phyloP scores from a whole-genome alignment of 2,329 filamentous ascomycete genomes.

The Beauveria sp. region DNA sequence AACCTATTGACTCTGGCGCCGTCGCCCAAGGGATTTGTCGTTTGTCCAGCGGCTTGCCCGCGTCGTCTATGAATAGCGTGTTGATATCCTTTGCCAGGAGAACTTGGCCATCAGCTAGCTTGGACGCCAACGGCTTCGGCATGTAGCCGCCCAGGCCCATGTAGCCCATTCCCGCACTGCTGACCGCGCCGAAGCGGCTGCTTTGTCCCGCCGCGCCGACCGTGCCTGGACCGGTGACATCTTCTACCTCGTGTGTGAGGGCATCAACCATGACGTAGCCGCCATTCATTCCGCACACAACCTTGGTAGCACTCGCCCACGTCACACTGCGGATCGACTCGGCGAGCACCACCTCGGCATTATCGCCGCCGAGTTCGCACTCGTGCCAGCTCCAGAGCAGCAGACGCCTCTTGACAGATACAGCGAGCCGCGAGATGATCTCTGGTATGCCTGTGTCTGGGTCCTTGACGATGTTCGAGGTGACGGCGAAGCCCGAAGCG shows the following conservation, averaged over 20 bases:
- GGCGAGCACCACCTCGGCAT: slow-evolving; percentile 68
- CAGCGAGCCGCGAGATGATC: slow-evolving; percentile 84
- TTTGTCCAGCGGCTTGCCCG: slow-evolving; percentile 74
- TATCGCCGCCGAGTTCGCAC: slow-evolving; percentile 72
- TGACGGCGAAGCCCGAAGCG: slow-evolving; percentile 83
- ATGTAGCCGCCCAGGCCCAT: slow-evolving; percentile 91
- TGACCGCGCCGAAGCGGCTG: slow-evolving; percentile 74
- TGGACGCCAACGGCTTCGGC: slow-evolving; percentile 80
- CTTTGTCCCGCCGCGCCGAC: slow-evolving; percentile 57
- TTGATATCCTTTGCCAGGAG: slow-evolving; percentile 97
- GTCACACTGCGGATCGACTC: slow-evolving; percentile 83
- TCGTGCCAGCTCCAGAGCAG: slow-evolving; percentile 95
- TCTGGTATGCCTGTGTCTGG: slow-evolving; percentile 78
- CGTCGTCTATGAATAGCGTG: slow-evolving; percentile 79
- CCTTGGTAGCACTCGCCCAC: slow-evolving; percentile 80
- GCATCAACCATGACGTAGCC: slow-evolving; percentile 89
- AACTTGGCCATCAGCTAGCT: slow-evolving; percentile 74
- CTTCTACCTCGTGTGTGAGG: slow-evolving; percentile 61
- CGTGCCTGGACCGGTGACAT: slow-evolving; percentile 71
- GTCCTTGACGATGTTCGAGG: slow-evolving; percentile 92
- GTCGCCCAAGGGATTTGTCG: slow-evolving; percentile 86
- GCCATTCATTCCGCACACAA: slow-evolving; percentile 85
- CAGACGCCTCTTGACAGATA: slow-evolving; percentile 85
- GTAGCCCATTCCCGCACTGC: slow-evolving; percentile 86
- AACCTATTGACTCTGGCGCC: slow-evolving; percentile 85